Base-by-base conservation (phyloP, 208 protist species). In the Herpetomonas tarakana region DNA sequence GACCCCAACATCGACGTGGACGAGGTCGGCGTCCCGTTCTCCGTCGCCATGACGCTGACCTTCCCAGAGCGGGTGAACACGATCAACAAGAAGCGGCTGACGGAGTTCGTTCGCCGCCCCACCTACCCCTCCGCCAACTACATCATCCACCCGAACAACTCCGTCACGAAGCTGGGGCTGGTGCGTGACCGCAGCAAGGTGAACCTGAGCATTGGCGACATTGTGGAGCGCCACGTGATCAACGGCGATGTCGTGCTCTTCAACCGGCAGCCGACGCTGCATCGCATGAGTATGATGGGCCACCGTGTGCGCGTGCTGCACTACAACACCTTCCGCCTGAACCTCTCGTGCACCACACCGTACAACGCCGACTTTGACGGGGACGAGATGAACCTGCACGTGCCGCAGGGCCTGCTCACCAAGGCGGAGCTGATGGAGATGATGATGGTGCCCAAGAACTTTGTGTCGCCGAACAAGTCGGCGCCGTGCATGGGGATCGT, bases 361-460 rank as follows among this genome's bases (percentile, higher is more conserved):
- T 99, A 99, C 90, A 99, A 99, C 83, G 98, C 98, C n/a, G 98
- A 99, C 76, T 99, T 99, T 77, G 98, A 99, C 76, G 97, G 97
- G 19, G 99, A 99, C 86, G 98, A 99, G 81, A 99, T 99, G 99
- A 99, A 99, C 75, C 65, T 99, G 12, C 98, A 99, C 76, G 60
- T 99, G 52, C 98, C 98, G 47, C 99, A 99, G 78, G 99, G 97
- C 0, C 87, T 99, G 60, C 98, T 99, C 73, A 98, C 99, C 18
- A 84, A 95, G 19, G 97, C 98, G 3, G 99, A 99, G 81, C 97
- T 97, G 38, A 55, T 85, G 59, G 75, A 86, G 55, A 73, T 99
- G 38, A 99, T 99, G 98, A 83, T 85, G 28, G 80, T 96, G 19
- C 71, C 93, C 11, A 77, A 98, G 16, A 99, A 99, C 74, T 77